Percentiles rank a stretch among this genome's conserved stretches.
These are phyloP conservation scores for Sclerotinia nivalis DNA, from an alignment of 2,329 filamentous ascomycete genomes.

Conservation along the genomic window DNA sequence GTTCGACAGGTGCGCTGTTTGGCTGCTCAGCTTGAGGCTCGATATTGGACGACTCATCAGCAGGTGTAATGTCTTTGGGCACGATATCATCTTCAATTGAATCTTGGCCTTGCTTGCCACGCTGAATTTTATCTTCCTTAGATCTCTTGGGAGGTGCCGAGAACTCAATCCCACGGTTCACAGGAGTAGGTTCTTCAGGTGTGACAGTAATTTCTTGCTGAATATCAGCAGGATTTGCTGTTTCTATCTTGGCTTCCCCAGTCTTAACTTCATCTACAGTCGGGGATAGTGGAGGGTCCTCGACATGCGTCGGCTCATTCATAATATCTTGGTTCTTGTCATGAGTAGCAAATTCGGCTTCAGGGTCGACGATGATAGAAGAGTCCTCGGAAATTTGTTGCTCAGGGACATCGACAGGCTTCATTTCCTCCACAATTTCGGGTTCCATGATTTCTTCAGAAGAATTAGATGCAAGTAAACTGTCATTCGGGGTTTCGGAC, in stretches of 20 bases:
- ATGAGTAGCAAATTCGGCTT: background rate
- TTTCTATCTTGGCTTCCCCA: background rate
- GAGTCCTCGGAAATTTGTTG: background rate
- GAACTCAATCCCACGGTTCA: conserved; percentile 2
- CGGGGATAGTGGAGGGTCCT: background rate
- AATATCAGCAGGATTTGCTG: background rate
- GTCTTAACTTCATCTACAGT: background rate
- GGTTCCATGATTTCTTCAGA: background rate
- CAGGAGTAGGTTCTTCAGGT: background rate
- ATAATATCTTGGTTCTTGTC: background rate
- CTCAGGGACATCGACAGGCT: background rate
- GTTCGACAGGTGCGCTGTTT: conserved; percentile 14
- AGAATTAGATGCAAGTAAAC: background rate
- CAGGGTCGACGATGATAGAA: background rate
- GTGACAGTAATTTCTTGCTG: background rate
- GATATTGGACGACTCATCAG: background rate
- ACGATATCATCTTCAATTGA: conserved; percentile 12
- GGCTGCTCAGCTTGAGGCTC: background rate
- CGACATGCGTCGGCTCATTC: background rate
- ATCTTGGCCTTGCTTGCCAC: conserved; percentile 13
- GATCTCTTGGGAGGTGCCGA: conserved; percentile 19
- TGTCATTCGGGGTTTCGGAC: conserved; percentile 23
- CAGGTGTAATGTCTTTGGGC: background rate
- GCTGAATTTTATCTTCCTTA: conserved; percentile 36
- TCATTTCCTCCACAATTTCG: background rate